Conservation (phyloP, 2,329 filamentous ascomycete genomes). For the Pseudogymnoascus sp. region DNA sequence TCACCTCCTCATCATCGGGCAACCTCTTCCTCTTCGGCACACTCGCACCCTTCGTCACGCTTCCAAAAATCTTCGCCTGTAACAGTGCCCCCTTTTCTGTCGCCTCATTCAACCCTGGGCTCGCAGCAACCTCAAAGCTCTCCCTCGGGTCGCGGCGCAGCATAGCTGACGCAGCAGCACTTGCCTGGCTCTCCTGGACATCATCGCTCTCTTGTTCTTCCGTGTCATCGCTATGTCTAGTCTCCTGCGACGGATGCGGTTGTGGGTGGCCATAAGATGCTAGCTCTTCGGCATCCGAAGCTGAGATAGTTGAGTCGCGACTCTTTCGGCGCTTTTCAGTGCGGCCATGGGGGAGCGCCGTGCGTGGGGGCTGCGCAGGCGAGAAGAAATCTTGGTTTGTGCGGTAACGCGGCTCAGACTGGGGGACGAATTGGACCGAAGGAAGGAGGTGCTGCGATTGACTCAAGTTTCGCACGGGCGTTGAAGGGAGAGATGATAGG, state of each 20-base stretch:
- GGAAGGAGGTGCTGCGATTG: constrained; percentile 49
- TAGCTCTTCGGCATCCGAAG: constrained; percentile 37
- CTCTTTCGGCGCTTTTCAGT: constrained; percentile 60
- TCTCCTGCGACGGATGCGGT: neutral
- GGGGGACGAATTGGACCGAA: constrained; percentile 55
- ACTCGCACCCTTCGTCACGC: constrained; percentile 47
- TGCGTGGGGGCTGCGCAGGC: constrained; percentile 34
- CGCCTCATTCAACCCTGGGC: constrained; percentile 22
- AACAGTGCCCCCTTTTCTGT: constrained; percentile 33
- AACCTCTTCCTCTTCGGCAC: constrained; percentile 17
- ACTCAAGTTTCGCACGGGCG: constrained; percentile 48
- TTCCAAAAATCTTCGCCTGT: constrained; percentile 59
- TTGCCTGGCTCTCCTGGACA: constrained; percentile 68
- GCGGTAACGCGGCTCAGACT: constrained; percentile 49
- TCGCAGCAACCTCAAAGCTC: constrained; percentile 30
- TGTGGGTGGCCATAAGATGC: neutral
- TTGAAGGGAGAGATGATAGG: constrained; percentile 76
- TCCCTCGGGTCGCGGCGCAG: constrained; percentile 51
- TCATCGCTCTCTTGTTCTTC: constrained; percentile 56
- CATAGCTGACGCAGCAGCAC: constrained; percentile 69
- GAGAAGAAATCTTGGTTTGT: constrained; percentile 15
- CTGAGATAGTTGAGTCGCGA: constrained; percentile 80
- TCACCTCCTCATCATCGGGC: constrained; percentile 17
- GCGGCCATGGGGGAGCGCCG: neutral
- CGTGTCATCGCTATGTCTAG: constrained; percentile 37